Conservation (phyloP, 441 rosid genomes). For the Dalechampia spathulata region DNA sequence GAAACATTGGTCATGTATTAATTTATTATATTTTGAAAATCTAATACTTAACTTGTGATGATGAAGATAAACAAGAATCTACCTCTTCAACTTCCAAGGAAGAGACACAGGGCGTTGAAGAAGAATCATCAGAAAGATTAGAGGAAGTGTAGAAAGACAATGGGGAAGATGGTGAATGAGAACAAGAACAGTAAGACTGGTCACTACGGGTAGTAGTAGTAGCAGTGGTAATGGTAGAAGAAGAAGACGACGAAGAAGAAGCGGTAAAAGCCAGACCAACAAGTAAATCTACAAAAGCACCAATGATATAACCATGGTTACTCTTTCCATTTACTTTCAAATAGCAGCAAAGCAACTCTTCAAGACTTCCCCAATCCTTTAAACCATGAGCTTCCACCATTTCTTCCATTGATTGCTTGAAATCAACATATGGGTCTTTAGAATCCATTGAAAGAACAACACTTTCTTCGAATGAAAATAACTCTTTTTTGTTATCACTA, state of each 20-base stretch:
- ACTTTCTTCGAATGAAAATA: constrained; percentile 34
- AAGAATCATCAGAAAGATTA: constrained; percentile 40
- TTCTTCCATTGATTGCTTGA: constrained; percentile 75
- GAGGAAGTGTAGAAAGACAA: constrained; percentile 41
- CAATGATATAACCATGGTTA: constrained; percentile 54
- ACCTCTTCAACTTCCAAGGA: constrained; percentile 20
- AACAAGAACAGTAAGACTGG: constrained; percentile 18
- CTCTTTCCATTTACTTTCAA: constrained; percentile 51
- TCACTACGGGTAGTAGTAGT: too few relatives aligned
- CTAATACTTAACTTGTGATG: constrained; percentile 31
- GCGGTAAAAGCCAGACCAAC: constrained; percentile 30
- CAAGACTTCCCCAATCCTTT: constrained; percentile 49
- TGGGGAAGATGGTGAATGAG: constrained; percentile 47
- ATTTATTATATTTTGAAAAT: constrained; percentile 13
- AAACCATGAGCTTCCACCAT: constrained; percentile 62
- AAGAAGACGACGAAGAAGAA: neutral
- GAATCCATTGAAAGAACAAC: constrained; percentile 60
- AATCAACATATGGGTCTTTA: constrained; percentile 46
- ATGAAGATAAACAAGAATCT: constrained; percentile 26
- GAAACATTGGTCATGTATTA: constrained; percentile 14
- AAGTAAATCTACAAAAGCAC: constrained; percentile 69
- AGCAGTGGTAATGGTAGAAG: too few relatives aligned
- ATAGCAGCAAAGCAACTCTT: constrained; percentile 57
- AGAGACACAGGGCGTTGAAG: constrained; percentile 29
- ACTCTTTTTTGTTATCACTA: constrained; percentile 22